These are phyloP conservation scores for Penicillium vulpinum DNA, from an alignment of 2,329 filamentous ascomycete species.

Conservation along the genomic window DNA sequence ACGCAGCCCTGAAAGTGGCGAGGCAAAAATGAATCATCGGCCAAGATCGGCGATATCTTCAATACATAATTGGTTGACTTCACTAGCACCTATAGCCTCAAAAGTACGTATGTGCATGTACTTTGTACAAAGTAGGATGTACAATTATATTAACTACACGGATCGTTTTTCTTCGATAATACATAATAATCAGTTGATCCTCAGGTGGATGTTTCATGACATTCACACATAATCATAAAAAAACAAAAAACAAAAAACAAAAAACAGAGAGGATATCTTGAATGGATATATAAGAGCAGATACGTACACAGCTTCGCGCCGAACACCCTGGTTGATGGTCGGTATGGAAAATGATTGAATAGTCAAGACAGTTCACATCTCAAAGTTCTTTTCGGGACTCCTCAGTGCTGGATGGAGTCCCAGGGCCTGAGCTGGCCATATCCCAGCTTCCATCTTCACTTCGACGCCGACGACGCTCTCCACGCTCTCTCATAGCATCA, in stretches of 20 bases:
- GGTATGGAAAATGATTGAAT: background rate
- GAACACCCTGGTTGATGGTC: background rate
- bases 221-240: background rate
- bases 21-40: conserved; percentile 7
- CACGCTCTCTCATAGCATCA: conserved; percentile 79
- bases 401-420: conserved; percentile 37
- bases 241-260: no score
- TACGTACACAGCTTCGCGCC: conserved; percentile 11
- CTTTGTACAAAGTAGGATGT: no score
- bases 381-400: conserved; percentile 39
- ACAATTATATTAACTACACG: background rate
- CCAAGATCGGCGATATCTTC: no score
- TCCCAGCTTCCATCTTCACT: conserved; percentile 47
- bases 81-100: no score
- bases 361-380: conserved; percentile 9
- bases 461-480: conserved; percentile 59
- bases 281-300: conserved; percentile 21
- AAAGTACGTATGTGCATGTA: no score
- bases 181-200: background rate
- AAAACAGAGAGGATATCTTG: conserved; percentile 23
- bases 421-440: conserved; percentile 40
- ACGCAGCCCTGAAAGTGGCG: conserved; percentile 8
- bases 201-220: background rate
- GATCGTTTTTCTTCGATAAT: background rate
- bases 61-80: conserved; percentile 12